phyloP scores from a whole-genome alignment of 1,139 yeast genomes.

The Geotrichum bryndzae region DNA sequence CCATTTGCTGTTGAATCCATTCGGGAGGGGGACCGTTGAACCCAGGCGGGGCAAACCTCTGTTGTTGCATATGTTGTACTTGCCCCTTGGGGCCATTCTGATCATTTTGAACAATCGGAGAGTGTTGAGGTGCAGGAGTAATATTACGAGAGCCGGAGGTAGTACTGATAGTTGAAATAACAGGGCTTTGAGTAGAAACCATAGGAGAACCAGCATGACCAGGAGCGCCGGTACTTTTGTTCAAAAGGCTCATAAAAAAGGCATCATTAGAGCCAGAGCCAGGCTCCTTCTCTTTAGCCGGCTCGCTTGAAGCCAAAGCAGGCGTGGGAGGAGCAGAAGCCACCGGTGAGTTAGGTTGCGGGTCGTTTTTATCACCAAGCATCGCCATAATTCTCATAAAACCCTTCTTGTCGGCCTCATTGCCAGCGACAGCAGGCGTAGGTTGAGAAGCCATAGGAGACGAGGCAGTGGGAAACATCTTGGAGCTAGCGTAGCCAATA shows the following conservation, averaged over 20 bases:
- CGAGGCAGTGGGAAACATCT: background rate
- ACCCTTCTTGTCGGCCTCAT: constrained; percentile 31
- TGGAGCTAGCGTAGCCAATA: background rate
- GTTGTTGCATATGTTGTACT: background rate
- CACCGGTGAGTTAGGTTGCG: constrained; percentile 1
- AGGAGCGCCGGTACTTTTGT: constrained; percentile 3
- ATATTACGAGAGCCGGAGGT: background rate
- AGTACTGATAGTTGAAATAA: background rate
- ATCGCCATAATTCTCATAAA: constrained; percentile 34
- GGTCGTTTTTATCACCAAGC: constrained; percentile 25
- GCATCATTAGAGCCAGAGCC: constrained; percentile 13
- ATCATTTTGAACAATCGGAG: background rate
- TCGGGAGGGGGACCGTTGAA: constrained; percentile 14
- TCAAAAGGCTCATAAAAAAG: constrained; percentile 14
- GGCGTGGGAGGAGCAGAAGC: constrained; percentile 10
- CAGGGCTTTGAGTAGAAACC: background rate
- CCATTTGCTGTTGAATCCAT: constrained; percentile 9
- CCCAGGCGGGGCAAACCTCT: constrained; percentile 2
- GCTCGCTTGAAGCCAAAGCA: background rate
- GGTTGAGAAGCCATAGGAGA: background rate
- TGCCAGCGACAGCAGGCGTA: background rate
- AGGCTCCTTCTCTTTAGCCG: background rate
- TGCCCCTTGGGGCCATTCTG: background rate
- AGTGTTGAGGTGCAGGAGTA: constrained; percentile 1
- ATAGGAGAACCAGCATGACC: background rate